phyloP scores from a whole-genome alignment of 441 rosid species.

The Cnidoscolus chayamansa region DNA sequence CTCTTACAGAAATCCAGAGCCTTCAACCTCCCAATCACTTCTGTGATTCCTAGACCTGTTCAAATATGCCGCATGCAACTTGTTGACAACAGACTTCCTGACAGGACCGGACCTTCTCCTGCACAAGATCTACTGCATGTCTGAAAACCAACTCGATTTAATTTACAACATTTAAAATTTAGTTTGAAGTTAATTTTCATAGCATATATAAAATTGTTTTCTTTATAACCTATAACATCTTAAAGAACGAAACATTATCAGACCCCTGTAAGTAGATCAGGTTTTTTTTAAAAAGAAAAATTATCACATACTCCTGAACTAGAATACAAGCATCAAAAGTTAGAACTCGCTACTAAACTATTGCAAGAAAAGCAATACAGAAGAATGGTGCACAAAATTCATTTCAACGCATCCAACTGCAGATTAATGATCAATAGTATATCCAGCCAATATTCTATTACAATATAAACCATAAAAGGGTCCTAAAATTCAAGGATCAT shows the following conservation, averaged over 20 bases:
- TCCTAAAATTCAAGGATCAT: constrained; percentile 24
- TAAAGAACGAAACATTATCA: too few relatives aligned
- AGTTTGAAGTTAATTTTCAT: too few relatives aligned
- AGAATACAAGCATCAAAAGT: background rate
- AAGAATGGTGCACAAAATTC: constrained; percentile 3
- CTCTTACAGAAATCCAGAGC: background rate
- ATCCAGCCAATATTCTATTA: constrained; percentile 30
- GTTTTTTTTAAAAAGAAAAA: too few relatives aligned
- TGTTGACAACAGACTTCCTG: too few relatives aligned
- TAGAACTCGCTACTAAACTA: background rate
- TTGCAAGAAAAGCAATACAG: background rate
- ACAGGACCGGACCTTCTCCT: background rate
- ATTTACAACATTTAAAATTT: too few relatives aligned
- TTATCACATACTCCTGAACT: too few relatives aligned
- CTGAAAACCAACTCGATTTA: too few relatives aligned
- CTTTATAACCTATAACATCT: too few relatives aligned
- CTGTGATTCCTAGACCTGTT: background rate
- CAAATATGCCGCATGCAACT: background rate
- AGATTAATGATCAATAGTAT: constrained; percentile 19
- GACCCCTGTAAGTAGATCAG: too few relatives aligned
- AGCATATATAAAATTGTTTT: too few relatives aligned
- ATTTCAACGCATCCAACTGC: constrained; percentile 22
- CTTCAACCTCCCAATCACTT: background rate
- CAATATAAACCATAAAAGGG: constrained; percentile 27
- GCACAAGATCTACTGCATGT: background rate